A percentile compares a stretch with the other conserved stretches of the same genome.
phyloP scores from a whole-genome alignment of 129 eudicot genomes.

The Artemisia argyi region DNA sequence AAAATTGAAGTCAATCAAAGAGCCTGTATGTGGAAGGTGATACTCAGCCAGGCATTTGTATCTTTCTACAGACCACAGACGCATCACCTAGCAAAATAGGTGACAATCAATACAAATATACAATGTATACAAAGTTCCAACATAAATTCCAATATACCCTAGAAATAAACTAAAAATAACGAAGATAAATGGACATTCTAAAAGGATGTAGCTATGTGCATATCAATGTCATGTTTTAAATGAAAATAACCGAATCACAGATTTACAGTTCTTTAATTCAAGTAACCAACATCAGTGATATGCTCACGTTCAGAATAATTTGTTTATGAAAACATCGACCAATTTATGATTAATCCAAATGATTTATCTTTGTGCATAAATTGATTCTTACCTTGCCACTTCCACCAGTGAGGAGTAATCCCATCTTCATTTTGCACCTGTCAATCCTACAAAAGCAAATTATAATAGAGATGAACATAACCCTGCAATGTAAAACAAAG shows the following conservation, averaged over 20 bases:
- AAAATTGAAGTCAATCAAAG: constrained; percentile 82
- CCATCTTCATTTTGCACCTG: constrained; percentile 87
- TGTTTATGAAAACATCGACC: too few relatives aligned
- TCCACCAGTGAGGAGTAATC: constrained; percentile 81
- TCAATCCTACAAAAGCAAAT: constrained; percentile 49
- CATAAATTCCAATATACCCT: background rate
- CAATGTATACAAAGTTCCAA: background rate
- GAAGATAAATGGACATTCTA: background rate
- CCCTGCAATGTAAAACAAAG: background rate
- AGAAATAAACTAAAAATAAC: too few relatives aligned
- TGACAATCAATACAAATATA: background rate
- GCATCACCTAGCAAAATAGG: constrained; percentile 66
- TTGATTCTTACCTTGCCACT: constrained; percentile 62
- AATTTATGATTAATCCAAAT: too few relatives aligned
- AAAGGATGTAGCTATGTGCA: too few relatives aligned
- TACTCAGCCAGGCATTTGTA: constrained; percentile 86
- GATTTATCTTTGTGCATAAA: background rate
- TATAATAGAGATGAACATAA: background rate
- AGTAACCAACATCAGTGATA: too few relatives aligned
- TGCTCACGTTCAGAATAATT: too few relatives aligned
- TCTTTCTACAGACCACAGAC: constrained; percentile 88
- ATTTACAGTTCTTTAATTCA: too few relatives aligned
- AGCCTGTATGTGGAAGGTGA: constrained; percentile 54
- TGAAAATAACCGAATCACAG: too few relatives aligned
- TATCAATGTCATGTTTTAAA: too few relatives aligned